Conservation (phyloP, 768 basidiomycete genomes). For the Russula brevipes region DNA sequence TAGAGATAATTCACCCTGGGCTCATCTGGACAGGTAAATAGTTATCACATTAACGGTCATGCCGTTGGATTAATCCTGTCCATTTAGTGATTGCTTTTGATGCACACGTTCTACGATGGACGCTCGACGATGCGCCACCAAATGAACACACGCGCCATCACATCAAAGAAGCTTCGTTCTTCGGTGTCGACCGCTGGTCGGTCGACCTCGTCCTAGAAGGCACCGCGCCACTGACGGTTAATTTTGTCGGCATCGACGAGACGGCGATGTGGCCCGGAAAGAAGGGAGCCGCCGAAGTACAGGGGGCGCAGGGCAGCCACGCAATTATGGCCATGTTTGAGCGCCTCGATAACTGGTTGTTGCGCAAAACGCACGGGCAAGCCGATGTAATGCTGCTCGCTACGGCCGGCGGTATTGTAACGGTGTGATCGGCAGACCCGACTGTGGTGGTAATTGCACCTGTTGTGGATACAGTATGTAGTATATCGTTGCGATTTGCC, state of each 20-base stretch:
- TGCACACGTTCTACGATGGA: slow-evolving; percentile 84
- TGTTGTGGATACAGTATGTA: not conserved
- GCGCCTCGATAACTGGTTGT: slow-evolving; percentile 69
- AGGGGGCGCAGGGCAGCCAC: slow-evolving; percentile 37
- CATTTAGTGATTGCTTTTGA: slow-evolving; percentile 78
- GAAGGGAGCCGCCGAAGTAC: slow-evolving; percentile 38
- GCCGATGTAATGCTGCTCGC: slow-evolving; percentile 68
- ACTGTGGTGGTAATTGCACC: no score
- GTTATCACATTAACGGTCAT: not conserved
- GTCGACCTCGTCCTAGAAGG: slow-evolving; percentile 64
- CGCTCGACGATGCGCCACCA: slow-evolving; percentile 73
- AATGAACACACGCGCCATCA: slow-evolving; percentile 74
- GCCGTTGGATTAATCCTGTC: not conserved
- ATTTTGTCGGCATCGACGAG: slow-evolving; percentile 81
- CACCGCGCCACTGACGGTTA: slow-evolving; percentile 36
- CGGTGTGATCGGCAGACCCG: slow-evolving; percentile 32
- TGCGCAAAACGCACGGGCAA: slow-evolving; percentile 52
- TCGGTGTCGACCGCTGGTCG: slow-evolving; percentile 66
- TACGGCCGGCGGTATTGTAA: slow-evolving; percentile 58
- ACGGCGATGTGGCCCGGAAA: slow-evolving; percentile 80
- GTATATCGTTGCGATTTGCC: no score
- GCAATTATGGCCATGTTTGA: slow-evolving; percentile 70
- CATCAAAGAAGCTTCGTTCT: slow-evolving; percentile 88
- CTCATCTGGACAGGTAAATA: slow-evolving; percentile 78
- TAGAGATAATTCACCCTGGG: slow-evolving; percentile 71